A percentile compares a stretch with the other conserved stretches of the same genome.
phyloP scores from a whole-genome alignment of 106 monocot species.

The Dioscorea zingiberensis region DNA sequence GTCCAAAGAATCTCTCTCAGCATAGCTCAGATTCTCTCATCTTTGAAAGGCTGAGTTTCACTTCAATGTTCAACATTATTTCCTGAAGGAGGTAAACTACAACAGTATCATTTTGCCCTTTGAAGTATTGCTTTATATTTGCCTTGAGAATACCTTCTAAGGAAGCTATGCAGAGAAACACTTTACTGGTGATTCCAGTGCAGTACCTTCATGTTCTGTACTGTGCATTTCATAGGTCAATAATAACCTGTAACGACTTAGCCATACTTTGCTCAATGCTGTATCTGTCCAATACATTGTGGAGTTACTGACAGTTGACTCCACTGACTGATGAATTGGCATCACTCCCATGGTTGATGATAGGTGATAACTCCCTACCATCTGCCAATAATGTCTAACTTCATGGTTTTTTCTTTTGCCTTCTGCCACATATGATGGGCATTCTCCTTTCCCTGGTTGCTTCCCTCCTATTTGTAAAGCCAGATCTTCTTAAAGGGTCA shows the following conservation, averaged over 20 bases:
- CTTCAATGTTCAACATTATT: no score
- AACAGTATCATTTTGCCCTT: no score
- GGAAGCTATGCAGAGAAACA: background rate
- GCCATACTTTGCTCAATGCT: slow-evolving; percentile 1
- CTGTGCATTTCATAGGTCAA: background rate
- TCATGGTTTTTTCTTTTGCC: slow-evolving; percentile 9
- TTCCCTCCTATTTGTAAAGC: slow-evolving; percentile 1
- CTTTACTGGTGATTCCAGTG: background rate
- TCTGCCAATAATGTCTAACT: background rate
- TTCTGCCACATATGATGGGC: slow-evolving; percentile 10
- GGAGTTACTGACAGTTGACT: background rate
- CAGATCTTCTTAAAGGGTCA: background rate
- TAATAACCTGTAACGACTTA: background rate
- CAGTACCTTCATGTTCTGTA: background rate
- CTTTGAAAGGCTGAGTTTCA: no score
- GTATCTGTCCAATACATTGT: background rate
- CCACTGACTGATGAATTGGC: background rate
- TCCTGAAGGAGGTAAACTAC: no score
- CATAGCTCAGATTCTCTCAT: no score
- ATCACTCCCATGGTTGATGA: background rate
- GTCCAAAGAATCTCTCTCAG: no score
- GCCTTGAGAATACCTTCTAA: background rate
- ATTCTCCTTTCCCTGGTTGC: slow-evolving; percentile 20
- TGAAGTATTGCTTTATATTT: background rate
- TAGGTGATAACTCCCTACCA: background rate